phyloP scores from a whole-genome alignment of 2,329 filamentous ascomycete genomes.

The Orbilia brochopaga region DNA sequence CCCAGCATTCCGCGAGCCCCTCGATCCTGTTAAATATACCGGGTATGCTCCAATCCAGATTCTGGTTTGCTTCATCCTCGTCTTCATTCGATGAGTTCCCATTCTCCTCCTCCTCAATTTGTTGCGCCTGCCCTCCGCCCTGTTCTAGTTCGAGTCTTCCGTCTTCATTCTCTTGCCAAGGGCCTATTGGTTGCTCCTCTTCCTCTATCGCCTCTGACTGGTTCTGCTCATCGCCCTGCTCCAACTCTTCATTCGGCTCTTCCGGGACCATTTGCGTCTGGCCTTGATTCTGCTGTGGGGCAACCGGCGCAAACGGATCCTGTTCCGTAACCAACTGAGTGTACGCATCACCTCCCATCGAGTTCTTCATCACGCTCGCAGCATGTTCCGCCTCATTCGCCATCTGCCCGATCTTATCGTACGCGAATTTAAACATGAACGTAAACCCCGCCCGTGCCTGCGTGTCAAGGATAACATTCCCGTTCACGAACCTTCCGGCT shows the following conservation, averaged over 20 bases:
- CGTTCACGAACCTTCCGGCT: background rate
- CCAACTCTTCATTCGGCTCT: no score
- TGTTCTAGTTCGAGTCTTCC: background rate
- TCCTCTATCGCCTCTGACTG: no score
- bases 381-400: background rate
- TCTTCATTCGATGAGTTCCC: no score
- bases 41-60: constrained; percentile 10
- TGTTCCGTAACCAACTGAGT: background rate
- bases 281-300: no score
- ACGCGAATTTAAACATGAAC: background rate
- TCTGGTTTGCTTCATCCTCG: no score
- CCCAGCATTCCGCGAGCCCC: constrained; percentile 11
- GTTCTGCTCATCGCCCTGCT: no score
- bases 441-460: constrained; percentile 4
- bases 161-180: background rate
- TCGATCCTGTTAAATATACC: constrained; percentile 16
- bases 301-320: background rate
- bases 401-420: background rate
- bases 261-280: no score
- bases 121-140: no score
- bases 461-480: background rate
- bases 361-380: background rate
- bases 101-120: background rate
- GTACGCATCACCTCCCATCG: background rate
- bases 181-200: background rate